A percentile compares a stretch with the other conserved stretches of the same genome.
Conservation (phyloP, 164 flowering plant species). For the Malania oleifera region DNA sequence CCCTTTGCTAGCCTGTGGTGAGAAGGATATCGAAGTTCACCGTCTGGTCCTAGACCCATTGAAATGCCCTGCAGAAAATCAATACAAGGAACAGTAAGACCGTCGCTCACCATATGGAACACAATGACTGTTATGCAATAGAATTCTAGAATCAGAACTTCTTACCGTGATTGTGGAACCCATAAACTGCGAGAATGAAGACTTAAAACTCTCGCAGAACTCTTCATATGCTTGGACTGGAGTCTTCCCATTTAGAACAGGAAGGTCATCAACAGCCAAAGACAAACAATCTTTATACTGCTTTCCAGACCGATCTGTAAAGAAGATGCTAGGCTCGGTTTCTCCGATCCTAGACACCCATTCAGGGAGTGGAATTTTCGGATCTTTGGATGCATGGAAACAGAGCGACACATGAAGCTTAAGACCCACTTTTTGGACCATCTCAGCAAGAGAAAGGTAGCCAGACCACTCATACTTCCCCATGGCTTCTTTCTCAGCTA, state of each 20-base stretch:
- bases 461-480: slow-evolving; percentile 80
- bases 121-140: no score
- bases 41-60: slow-evolving; percentile 87
- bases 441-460: slow-evolving; percentile 67
- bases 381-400: slow-evolving; percentile 59
- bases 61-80: slow-evolving; percentile 57
- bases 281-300: slow-evolving; percentile 66
- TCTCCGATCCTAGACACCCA: slow-evolving; percentile 76
- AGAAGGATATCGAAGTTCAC: slow-evolving; percentile 91
- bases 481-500: slow-evolving; percentile 70
- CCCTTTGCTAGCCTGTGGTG: slow-evolving; percentile 22
- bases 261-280: slow-evolving; percentile 67
- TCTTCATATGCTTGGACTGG: slow-evolving; percentile 65
- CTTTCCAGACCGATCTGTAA: slow-evolving; percentile 54
- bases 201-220: slow-evolving; percentile 73
- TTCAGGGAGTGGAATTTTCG: slow-evolving; percentile 53
- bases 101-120: background rate
- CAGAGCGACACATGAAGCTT: slow-evolving; percentile 74
- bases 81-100: background rate
- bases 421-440: slow-evolving; percentile 72
- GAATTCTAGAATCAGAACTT: background rate
- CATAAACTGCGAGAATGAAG: slow-evolving; percentile 52
- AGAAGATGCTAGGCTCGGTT: slow-evolving; percentile 50
- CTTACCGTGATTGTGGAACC: slow-evolving; percentile 85
- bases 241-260: slow-evolving; percentile 70